Evolutionary conservation across 2,329 filamentous ascomycete genomes (phyloP).

Genomic region (Dendrostoma leiphaemia): DNA sequence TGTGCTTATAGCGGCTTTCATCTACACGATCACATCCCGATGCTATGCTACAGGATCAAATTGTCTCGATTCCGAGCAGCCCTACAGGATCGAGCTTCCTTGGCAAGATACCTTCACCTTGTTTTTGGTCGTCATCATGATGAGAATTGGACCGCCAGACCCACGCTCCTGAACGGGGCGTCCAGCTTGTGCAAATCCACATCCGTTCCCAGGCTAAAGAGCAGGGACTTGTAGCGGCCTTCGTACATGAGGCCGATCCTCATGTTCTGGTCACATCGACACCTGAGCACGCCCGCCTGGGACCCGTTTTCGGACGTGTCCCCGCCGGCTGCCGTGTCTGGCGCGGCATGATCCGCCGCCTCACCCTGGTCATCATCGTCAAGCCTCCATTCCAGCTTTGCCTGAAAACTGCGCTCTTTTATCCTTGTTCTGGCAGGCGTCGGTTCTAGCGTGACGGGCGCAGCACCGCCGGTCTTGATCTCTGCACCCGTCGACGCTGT

Average conservation of each 20-base stretch:
- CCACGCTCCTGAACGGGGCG: conserved; percentile 73
- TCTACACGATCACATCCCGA: no score
- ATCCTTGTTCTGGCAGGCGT: conserved; percentile 21
- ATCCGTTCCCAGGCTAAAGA: conserved; percentile 86
- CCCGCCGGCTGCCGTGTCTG: conserved; percentile 11
- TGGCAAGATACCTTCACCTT: no score
- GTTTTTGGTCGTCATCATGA: conserved; percentile 50
- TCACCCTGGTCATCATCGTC: conserved; percentile 31
- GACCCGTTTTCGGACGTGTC: conserved; percentile 20
- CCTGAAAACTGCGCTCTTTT: conserved; percentile 43
- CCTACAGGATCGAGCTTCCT: not conserved
- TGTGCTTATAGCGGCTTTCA: no score
- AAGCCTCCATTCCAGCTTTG: conserved; percentile 48
- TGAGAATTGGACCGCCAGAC: conserved; percentile 80
- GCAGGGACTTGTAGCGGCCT: conserved; percentile 83
- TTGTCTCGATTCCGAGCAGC: no score
- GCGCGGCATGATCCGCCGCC: conserved; percentile 28
- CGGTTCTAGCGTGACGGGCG: conserved; percentile 8
- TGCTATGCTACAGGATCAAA: not conserved
- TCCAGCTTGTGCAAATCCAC: conserved; percentile 76
- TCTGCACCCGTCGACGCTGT: not conserved
- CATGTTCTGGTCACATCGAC: conserved; percentile 83
- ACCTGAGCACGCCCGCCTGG: conserved; percentile 73
- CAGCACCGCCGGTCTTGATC: conserved; percentile 6
- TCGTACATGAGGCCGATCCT: conserved; percentile 89